These are phyloP conservation scores for Zygotorulaspora sp. DNA, from an alignment of 805 yeast species.

Conservation along the genomic window DNA sequence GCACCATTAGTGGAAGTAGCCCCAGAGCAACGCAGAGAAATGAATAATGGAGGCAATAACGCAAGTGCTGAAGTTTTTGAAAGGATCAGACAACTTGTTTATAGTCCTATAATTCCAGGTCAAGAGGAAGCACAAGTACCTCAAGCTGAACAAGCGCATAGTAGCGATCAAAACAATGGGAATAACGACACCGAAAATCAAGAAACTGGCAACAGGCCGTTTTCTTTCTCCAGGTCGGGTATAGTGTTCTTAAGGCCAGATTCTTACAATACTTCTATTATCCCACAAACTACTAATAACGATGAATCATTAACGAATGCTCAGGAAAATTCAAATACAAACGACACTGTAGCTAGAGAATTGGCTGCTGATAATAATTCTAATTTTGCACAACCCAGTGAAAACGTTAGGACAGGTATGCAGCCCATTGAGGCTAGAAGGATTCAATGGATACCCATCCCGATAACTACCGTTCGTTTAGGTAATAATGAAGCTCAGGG, in stretches of 20 bases:
- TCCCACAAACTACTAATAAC: too few relatives aligned
- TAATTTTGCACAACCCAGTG: not conserved
- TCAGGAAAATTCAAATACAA: too few relatives aligned
- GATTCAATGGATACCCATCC: constrained; percentile 21
- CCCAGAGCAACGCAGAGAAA: constrained; percentile 7
- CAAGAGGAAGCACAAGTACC: constrained; percentile 3
- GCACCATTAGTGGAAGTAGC: constrained; percentile 40
- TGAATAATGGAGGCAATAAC: constrained; percentile 7
- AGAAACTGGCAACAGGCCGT: constrained; percentile 7
- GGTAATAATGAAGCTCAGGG: constrained; percentile 1
- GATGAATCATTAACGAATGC: too few relatives aligned
- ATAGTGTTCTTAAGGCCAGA: constrained; percentile 19
- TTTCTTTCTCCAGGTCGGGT: constrained; percentile 20
- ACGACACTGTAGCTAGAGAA: too few relatives aligned
- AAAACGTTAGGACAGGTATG: too few relatives aligned
- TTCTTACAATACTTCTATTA: constrained; percentile 1
- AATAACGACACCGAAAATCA: not conserved
- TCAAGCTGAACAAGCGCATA: constrained; percentile 5
- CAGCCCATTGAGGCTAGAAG: constrained; percentile 6
- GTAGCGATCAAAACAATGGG: not conserved
- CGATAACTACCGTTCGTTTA: constrained; percentile 15
- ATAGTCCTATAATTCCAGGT: constrained; percentile 11
- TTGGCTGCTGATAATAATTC: constrained; percentile 1
- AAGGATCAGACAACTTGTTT: constrained; percentile 28
- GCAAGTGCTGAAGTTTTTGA: constrained; percentile 28